Evolutionary conservation across 2,329 filamentous ascomycete species (phyloP), one percentile per base, ranked within the genome.

Genomic region (Colletotrichum sojae): DNA sequence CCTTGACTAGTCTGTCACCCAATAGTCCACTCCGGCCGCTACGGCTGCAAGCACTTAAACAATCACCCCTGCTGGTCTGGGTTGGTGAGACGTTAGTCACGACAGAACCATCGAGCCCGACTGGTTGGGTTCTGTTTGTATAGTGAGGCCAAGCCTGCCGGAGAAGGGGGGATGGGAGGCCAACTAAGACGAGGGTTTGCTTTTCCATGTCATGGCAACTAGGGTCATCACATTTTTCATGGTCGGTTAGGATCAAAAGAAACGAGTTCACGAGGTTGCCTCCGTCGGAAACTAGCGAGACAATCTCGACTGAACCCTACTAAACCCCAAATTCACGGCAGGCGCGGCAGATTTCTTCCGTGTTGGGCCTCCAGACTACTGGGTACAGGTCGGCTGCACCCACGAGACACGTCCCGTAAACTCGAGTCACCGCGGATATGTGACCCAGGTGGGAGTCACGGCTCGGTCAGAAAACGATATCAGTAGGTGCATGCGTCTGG

Each of bases 31-130:
- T 43, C 59, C 43, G 48, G 48, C 56, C 54, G 31, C 61, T 55
- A 68, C 60, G 27, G 43, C 56, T 60, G 61, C 66, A 66, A 59
- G 48, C 66, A 69, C 66, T 69, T 52, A 36, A 60, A 25, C 18
- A 2, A 18, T 36, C 20, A 13, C 20, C 53, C 64, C 12, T 61
- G 58, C 36, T n/a, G 52, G 25, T 16, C 20, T 20, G 31, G 22
- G 16, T 39, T 57, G 45, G 61, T 46, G 54, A 66, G 54, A 60
- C 61, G 27, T 66, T 66, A 49, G 61, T 65, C n/a, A 49, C 27
- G 4, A 20, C 9, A 22, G 13, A 18, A 9, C 6, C 16, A 20
- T 18, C 16, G 12, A 15, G 18, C 18, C 51, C 52, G 31, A 16
- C 8, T 43, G 58, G 12, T 20, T 46, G 36, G 36, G 36, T 52